phyloP scores from a whole-genome alignment of 1,139 yeast genomes.

The Suhomyces ambrosiae region DNA sequence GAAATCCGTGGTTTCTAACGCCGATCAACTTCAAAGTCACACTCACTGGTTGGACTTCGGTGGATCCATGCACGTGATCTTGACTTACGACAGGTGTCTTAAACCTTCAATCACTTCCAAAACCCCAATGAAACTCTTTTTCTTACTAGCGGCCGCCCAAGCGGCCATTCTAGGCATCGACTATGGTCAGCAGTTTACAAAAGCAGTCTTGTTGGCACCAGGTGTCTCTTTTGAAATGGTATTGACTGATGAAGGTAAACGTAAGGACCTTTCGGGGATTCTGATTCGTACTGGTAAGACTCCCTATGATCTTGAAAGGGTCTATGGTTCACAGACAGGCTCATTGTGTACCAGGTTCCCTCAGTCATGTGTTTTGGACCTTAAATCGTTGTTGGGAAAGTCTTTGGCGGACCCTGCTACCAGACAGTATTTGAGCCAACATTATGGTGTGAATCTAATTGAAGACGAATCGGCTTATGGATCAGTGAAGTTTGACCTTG shows the following conservation, averaged over 20 bases:
- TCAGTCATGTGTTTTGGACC: conserved; percentile 61
- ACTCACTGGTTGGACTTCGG: too few relatives aligned
- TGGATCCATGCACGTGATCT: too few relatives aligned
- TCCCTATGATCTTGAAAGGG: conserved; percentile 60
- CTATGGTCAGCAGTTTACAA: conserved; percentile 85
- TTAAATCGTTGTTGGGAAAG: conserved; percentile 74
- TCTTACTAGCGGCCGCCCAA: conserved; percentile 18
- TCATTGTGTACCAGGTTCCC: conserved; percentile 78
- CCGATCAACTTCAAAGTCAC: too few relatives aligned
- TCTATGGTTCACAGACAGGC: conserved; percentile 77
- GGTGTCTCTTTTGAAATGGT: conserved; percentile 86
- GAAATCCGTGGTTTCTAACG: too few relatives aligned
- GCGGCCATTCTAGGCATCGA: conserved; percentile 86
- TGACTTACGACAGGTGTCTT: neutral
- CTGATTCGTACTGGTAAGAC: conserved; percentile 52
- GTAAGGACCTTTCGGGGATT: conserved; percentile 84
- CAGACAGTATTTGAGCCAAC: conserved; percentile 47
- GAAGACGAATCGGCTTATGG: conserved; percentile 42
- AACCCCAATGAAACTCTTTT: conserved; percentile 8
- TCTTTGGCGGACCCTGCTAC: conserved; percentile 50
- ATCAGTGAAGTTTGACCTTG: conserved; percentile 59
- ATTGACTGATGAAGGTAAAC: conserved; percentile 84
- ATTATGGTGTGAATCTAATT: conserved; percentile 63
- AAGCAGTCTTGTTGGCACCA: conserved; percentile 89
- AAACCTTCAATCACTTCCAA: too few relatives aligned